Percentiles rank a stretch among this genome's conserved stretches.
Conservation (phyloP, 1,284 basidiomycete genomes). For the Cutaneotrichosporon sp. region DNA sequence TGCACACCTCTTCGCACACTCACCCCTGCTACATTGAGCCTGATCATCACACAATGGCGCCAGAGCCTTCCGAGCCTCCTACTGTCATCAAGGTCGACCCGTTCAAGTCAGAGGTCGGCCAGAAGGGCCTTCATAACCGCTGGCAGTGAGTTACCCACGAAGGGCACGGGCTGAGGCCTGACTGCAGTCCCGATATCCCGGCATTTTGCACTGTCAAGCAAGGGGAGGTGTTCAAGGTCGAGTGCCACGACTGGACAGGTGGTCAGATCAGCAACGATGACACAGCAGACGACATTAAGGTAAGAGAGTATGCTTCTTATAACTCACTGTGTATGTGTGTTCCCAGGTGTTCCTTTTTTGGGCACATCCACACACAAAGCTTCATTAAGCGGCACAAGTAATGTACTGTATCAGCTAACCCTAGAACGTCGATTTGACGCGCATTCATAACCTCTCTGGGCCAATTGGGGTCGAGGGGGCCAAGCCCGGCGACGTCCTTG, state of each 20-base stretch:
- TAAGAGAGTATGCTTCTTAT: neutral
- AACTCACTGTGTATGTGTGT: too few species aligned
- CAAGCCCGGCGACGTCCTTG: constrained; percentile 70
- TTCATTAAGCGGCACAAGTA: too few species aligned
- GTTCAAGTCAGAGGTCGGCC: constrained; percentile 21
- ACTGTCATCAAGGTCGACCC: constrained; percentile 34
- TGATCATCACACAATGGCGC: constrained; percentile 3
- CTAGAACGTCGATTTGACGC: constrained; percentile 34
- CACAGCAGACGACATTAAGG: constrained; percentile 46
- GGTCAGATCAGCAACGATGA: constrained; percentile 72
- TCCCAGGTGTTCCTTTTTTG: too few species aligned
- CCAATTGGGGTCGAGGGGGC: constrained; percentile 69
- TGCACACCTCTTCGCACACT: too few species aligned
- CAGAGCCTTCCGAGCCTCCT: constrained; percentile 13
- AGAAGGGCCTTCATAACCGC: constrained; percentile 36
- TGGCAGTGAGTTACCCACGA: constrained; percentile 28
- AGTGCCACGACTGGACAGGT: constrained; percentile 73
- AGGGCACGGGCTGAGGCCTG: neutral
- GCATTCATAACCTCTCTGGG: constrained; percentile 71
- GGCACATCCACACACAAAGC: too few species aligned
- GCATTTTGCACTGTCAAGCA: constrained; percentile 28
- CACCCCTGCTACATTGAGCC: too few species aligned
- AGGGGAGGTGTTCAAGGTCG: constrained; percentile 63
- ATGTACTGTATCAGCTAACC: too few species aligned
- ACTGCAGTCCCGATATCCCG: constrained; percentile 39